Percentiles rank a stretch among this genome's conserved stretches.
phyloP scores from a whole-genome alignment of 345 rosid genomes.

The Eucalyptus tenuipes region DNA sequence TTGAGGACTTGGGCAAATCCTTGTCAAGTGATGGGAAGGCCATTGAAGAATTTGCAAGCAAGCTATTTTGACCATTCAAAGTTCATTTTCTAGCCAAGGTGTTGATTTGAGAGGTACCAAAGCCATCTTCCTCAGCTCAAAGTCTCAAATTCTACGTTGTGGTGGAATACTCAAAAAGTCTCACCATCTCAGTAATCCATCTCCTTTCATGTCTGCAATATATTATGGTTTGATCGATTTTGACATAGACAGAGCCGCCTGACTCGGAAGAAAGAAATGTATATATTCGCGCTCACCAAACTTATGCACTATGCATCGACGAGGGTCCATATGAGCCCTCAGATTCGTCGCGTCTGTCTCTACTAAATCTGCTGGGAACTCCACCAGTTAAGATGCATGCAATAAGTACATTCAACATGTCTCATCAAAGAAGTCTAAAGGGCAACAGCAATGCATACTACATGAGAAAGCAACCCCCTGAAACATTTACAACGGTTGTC shows the following conservation, averaged over 20 bases:
- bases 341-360: neutral
- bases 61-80: conserved; percentile 14
- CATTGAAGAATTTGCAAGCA: conserved; percentile 37
- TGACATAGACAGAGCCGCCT: neutral
- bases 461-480: neutral
- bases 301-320: neutral
- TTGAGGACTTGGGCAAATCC: conserved; percentile 10
- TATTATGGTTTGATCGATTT: neutral
- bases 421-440: neutral
- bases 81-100: neutral
- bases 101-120: neutral
- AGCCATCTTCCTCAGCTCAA: neutral
- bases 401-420: neutral
- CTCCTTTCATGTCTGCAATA: neutral
- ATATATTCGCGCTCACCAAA: accelerated
- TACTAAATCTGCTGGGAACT: neutral
- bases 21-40: neutral
- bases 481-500: neutral
- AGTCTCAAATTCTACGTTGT: neutral
- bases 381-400: neutral
- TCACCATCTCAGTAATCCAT: neutral
- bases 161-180: neutral
- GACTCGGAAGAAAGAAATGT: neutral
- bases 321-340: neutral
- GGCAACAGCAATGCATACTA: neutral